Percentiles rank a stretch among this genome's conserved stretches.
Conservation (phyloP, 306 rosid genomes). For the Quercus variabilis region DNA sequence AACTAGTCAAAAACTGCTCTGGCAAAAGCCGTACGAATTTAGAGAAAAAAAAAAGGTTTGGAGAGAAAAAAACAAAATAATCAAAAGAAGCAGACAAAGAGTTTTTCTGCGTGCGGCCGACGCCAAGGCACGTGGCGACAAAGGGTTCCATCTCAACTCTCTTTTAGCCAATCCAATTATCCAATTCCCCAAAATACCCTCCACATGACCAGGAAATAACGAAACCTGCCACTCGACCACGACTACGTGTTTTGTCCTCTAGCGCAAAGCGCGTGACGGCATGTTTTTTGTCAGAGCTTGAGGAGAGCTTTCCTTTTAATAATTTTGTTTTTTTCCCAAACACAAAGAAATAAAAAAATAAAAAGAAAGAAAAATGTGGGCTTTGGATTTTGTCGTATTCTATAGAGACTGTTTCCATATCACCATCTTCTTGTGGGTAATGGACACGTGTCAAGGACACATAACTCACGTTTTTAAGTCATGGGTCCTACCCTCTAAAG, state of each 20-base stretch:
- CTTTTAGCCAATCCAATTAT: slow-evolving; percentile 7
- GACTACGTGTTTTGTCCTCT: slow-evolving; percentile 69
- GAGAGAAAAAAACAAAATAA: not conserved
- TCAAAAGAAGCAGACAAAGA: slow-evolving; percentile 11
- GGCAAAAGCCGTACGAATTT: slow-evolving; percentile 11
- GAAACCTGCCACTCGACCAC: slow-evolving; percentile 25
- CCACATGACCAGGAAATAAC: not conserved
- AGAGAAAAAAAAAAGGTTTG: not conserved
- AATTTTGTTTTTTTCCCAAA: no score
- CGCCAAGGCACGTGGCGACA: slow-evolving; percentile 87
- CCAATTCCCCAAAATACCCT: slow-evolving; percentile 28
- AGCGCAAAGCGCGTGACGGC: slow-evolving; percentile 57
- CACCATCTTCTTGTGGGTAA: slow-evolving; percentile 11
- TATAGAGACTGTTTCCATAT: slow-evolving; percentile 23
- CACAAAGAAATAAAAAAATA: no score
- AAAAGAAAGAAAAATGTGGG: slow-evolving; percentile 8
- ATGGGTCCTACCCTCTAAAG: slow-evolving; percentile 33
- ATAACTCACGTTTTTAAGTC: slow-evolving; percentile 1
- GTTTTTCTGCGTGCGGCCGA: slow-evolving; percentile 73
- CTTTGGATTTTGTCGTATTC: slow-evolving; percentile 64
- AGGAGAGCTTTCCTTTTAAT: not conserved
- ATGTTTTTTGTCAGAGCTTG: slow-evolving; percentile 59
- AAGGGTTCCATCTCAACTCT: slow-evolving; percentile 46
- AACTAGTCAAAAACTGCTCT: slow-evolving; percentile 19
- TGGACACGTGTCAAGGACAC: slow-evolving; percentile 38